Conservation (phyloP, 1,284 basidiomycete species). For the Cryptococcus sp. region DNA sequence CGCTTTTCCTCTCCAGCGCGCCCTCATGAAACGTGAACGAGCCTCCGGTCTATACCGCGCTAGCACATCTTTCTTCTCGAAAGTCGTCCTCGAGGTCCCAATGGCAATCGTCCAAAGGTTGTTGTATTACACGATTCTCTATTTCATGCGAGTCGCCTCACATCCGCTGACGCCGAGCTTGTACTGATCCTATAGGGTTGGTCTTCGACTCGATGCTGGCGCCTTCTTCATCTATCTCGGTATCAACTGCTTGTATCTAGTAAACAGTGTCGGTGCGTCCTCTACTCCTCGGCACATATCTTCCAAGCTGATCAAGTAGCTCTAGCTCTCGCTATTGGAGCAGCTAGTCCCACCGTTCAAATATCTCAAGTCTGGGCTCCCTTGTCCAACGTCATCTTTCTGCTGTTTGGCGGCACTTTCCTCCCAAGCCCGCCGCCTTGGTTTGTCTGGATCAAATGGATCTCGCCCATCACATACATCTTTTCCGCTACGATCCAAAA, state of each 20-base stretch:
- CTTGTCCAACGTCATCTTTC: slow-evolving; percentile 12
- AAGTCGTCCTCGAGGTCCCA: slow-evolving; percentile 12
- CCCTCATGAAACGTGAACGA: slow-evolving; percentile 7
- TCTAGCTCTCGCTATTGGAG: slow-evolving; percentile 10
- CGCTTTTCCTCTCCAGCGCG: slow-evolving; percentile 8
- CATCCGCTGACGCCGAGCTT: background rate
- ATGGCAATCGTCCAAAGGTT: slow-evolving; percentile 2
- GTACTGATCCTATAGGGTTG: slow-evolving; percentile 5
- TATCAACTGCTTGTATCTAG: slow-evolving; percentile 4
- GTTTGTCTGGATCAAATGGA: slow-evolving; percentile 14
- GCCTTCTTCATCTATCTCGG: slow-evolving; percentile 12
- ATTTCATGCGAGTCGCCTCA: slow-evolving; percentile 9
- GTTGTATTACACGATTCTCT: slow-evolving; percentile 6
- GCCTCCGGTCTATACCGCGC: slow-evolving; percentile 1
- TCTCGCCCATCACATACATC: slow-evolving; percentile 10
- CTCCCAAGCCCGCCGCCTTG: slow-evolving; percentile 13
- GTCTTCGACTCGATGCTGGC: slow-evolving; percentile 3
- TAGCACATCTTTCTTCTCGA: too few species aligned
- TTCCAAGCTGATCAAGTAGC: background rate
- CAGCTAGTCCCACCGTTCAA: slow-evolving; percentile 10
- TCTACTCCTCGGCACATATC: background rate
- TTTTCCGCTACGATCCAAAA: slow-evolving; percentile 7
- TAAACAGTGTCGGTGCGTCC: slow-evolving; percentile 6
- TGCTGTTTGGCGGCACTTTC: slow-evolving; percentile 11
- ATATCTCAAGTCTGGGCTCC: slow-evolving; percentile 11